phyloP scores from a whole-genome alignment of 2,329 filamentous ascomycete genomes.

The Karstenula rhodostoma region DNA sequence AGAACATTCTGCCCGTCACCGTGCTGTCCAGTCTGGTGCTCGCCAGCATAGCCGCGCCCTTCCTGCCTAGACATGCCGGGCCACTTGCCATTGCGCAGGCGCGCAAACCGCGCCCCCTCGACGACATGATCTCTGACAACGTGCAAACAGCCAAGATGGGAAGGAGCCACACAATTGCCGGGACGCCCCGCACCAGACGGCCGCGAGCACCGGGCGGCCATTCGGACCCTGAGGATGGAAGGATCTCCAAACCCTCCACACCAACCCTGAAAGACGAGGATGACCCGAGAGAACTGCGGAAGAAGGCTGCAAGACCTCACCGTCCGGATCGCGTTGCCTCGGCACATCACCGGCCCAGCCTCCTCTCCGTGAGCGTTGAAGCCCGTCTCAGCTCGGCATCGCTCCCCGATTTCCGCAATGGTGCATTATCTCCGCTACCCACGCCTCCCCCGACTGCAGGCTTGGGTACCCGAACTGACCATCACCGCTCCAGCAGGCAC shows the following conservation, averaged over 20 bases:
- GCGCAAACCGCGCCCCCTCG: constrained; percentile 72
- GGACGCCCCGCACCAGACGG: constrained; percentile 53
- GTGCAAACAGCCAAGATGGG: constrained; percentile 64
- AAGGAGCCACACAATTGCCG: constrained; percentile 74
- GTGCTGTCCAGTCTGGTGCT: constrained; percentile 82
- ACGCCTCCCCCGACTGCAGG: constrained; percentile 53
- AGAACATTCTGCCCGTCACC: constrained; percentile 81
- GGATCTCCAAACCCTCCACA: constrained; percentile 49
- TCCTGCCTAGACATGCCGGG: constrained; percentile 79
- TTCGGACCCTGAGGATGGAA: constrained; percentile 48
- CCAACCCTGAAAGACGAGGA: constrained; percentile 35
- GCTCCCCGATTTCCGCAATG: constrained; percentile 67
- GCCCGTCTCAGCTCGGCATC: constrained; percentile 74
- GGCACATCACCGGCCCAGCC: constrained; percentile 52
- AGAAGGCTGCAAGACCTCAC: constrained; percentile 36
- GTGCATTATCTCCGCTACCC: constrained; percentile 53
- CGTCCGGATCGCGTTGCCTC: constrained; percentile 34
- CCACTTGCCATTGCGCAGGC: constrained; percentile 84
- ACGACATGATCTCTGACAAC: constrained; percentile 69
- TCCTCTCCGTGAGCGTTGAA: constrained; percentile 65
- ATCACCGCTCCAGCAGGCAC: constrained; percentile 55
- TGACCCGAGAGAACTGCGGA: constrained; percentile 39
- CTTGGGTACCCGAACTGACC: constrained; percentile 43
- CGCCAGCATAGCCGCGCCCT: constrained; percentile 76
- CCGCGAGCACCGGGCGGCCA: constrained; percentile 48